Conservation (phyloP, 1,139 yeast genomes). For the Pichia inconspicua region DNA sequence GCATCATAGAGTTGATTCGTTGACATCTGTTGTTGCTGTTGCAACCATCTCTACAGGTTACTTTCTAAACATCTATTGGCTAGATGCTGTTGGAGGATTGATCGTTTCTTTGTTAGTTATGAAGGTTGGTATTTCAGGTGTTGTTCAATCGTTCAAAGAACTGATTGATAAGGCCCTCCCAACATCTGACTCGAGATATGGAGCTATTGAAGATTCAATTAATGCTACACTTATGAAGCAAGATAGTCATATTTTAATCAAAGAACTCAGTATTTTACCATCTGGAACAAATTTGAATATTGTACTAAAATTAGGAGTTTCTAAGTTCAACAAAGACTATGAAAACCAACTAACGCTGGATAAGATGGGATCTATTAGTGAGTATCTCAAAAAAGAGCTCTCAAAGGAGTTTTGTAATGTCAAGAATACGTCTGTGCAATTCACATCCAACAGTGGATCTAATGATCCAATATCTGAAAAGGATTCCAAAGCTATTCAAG, state of each 20-base stretch:
- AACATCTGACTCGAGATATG: slow-evolving; percentile 33
- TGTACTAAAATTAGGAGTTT: slow-evolving; percentile 34
- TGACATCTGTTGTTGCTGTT: slow-evolving; percentile 87
- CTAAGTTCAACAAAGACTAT: slow-evolving; percentile 32
- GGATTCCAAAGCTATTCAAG: background rate
- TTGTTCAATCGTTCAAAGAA: slow-evolving; percentile 62
- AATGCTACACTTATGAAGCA: slow-evolving; percentile 31
- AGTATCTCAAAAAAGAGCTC: slow-evolving; percentile 24
- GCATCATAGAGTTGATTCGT: slow-evolving; percentile 96
- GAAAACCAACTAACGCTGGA: slow-evolving; percentile 36
- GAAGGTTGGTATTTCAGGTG: slow-evolving; percentile 76
- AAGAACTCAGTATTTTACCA: slow-evolving; percentile 48
- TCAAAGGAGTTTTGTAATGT: slow-evolving; percentile 29
- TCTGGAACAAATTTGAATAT: slow-evolving; percentile 63
- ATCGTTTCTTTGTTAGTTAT: slow-evolving; percentile 75
- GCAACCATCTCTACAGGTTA: slow-evolving; percentile 83
- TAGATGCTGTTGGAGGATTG: slow-evolving; percentile 88
- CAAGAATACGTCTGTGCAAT: slow-evolving; percentile 31
- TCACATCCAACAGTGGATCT: slow-evolving; percentile 23
- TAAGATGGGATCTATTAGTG: slow-evolving; percentile 40
- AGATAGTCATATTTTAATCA: slow-evolving; percentile 32
- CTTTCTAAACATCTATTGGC: slow-evolving; percentile 66
- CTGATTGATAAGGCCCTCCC: slow-evolving; percentile 56
- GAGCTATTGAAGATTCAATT: slow-evolving; percentile 32
- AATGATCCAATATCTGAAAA: slow-evolving; percentile 2